Conservation (phyloP, 305 asterid genomes). For the Rubia occidens region DNA sequence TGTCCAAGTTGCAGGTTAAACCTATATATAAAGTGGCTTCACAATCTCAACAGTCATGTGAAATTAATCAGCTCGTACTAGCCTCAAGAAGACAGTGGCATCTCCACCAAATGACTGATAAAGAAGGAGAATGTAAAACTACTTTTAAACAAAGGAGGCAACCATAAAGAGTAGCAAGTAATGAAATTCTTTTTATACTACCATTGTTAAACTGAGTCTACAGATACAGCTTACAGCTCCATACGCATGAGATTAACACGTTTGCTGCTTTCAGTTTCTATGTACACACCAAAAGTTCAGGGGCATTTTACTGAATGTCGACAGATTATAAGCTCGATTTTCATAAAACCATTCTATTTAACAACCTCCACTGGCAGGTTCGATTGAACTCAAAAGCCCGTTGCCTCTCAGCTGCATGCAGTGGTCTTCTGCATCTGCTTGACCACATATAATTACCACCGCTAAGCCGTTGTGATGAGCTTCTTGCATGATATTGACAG, state of each 20-base stretch:
- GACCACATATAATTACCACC: constrained; percentile 78
- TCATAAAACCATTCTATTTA: constrained; percentile 19
- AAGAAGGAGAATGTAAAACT: not conserved
- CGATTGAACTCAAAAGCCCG: constrained; percentile 83
- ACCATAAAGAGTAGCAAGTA: not conserved
- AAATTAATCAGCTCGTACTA: no score
- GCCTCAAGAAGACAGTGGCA: no score
- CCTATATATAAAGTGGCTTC: no score
- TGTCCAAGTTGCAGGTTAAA: no score
- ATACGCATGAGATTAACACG: not conserved
- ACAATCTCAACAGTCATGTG: no score
- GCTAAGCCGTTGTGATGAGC: constrained; percentile 76
- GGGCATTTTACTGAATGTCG: not conserved
- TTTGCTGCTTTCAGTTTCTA: constrained; percentile 14
- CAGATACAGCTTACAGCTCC: not conserved
- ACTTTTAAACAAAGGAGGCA: constrained; percentile 2
- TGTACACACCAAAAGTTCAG: constrained; percentile 12
- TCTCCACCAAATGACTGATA: no score
- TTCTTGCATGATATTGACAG: constrained; percentile 93
- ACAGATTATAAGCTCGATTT: not conserved
- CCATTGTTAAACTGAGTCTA: not conserved
- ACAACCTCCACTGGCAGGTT: constrained; percentile 74
- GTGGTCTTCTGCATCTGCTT: constrained; percentile 88
- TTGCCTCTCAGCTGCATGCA: constrained; percentile 87
- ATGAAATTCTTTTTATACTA: constrained; percentile 4